phyloP scores from a whole-genome alignment of 1,284 basidiomycete species.

The Ceratobasidium sp. region DNA sequence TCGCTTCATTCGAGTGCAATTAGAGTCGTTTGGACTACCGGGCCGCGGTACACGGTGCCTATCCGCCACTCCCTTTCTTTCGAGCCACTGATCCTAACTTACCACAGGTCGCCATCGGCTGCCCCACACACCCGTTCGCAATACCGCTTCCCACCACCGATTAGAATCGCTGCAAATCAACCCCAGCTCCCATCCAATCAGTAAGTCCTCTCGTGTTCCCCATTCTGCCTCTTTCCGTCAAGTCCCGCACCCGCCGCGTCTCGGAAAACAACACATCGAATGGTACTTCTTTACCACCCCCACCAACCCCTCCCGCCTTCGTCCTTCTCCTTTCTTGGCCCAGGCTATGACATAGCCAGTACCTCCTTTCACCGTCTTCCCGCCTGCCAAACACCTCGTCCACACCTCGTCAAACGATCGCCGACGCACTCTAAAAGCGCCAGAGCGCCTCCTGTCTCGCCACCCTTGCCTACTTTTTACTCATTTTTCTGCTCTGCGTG shows the following conservation, averaged over 20 bases:
- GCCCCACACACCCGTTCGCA: constrained; percentile 40
- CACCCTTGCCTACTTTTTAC: constrained; percentile 4
- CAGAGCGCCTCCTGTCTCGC: constrained; percentile 30
- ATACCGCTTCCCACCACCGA: constrained; percentile 45
- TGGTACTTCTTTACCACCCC: constrained; percentile 35
- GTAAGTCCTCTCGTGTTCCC: constrained; percentile 40
- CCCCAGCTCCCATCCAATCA: constrained; percentile 41
- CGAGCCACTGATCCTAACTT: constrained; percentile 47
- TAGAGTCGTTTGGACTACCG: background rate
- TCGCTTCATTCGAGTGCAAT: no score
- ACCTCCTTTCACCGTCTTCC: constrained; percentile 43
- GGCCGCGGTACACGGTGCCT: constrained; percentile 34
- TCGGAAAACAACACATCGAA: constrained; percentile 32
- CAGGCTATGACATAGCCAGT: constrained; percentile 37
- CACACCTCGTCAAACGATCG: constrained; percentile 42
- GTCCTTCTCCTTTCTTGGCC: constrained; percentile 45
- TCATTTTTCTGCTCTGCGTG: constrained; percentile 15
- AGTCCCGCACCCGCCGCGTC: constrained; percentile 26
- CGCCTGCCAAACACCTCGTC: constrained; percentile 31
- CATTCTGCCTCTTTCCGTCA: constrained; percentile 40
- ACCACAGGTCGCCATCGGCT: constrained; percentile 38
- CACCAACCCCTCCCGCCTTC: constrained; percentile 31
- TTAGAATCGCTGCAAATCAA: constrained; percentile 46
- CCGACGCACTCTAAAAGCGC: constrained; percentile 46
- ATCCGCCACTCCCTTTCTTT: constrained; percentile 39